Conservation (phyloP, 1,139 yeast species). For the Kluyveromyces sp. region DNA sequence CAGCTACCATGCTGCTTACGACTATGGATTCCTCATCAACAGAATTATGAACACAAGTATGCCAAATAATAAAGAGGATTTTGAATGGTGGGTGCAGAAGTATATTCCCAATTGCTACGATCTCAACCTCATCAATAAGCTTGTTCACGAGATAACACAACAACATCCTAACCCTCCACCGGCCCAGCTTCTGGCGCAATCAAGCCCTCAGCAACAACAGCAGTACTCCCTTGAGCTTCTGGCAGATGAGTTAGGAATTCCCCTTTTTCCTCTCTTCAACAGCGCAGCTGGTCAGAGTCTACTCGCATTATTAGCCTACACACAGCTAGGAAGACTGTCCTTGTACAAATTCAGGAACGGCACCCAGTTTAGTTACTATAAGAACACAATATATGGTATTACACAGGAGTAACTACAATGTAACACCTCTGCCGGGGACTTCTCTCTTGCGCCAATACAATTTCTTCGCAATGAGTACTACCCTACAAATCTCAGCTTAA, state of each 20-base stretch:
- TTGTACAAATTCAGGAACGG: slow-evolving; percentile 34
- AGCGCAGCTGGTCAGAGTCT: slow-evolving; percentile 43
- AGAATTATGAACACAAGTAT: slow-evolving; percentile 67
- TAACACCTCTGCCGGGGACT: neutral
- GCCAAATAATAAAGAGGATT: slow-evolving; percentile 78
- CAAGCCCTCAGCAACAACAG: slow-evolving; percentile 15
- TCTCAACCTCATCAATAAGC: slow-evolving; percentile 68
- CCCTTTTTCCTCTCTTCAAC: slow-evolving; percentile 46
- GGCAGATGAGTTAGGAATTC: slow-evolving; percentile 51
- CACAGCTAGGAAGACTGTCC: slow-evolving; percentile 40
- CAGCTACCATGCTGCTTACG: slow-evolving; percentile 92
- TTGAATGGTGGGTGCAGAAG: slow-evolving; percentile 60
- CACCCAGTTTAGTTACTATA: slow-evolving; percentile 36
- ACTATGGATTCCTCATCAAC: slow-evolving; percentile 81
- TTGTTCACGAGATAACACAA: slow-evolving; percentile 33
- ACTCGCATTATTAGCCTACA: slow-evolving; percentile 51
- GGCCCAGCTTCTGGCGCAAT: slow-evolving; percentile 19
- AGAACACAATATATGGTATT: slow-evolving; percentile 50
- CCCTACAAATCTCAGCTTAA: neutral
- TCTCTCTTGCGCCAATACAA: neutral
- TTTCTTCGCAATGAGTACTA: neutral
- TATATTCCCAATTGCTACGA: slow-evolving; percentile 84
- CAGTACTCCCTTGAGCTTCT: slow-evolving; percentile 32
- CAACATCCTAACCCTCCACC: slow-evolving; percentile 19
- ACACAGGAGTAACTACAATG: slow-evolving; percentile 16